phyloP scores from a whole-genome alignment of 1,284 basidiomycete genomes.

The Trametes hirsuta region DNA sequence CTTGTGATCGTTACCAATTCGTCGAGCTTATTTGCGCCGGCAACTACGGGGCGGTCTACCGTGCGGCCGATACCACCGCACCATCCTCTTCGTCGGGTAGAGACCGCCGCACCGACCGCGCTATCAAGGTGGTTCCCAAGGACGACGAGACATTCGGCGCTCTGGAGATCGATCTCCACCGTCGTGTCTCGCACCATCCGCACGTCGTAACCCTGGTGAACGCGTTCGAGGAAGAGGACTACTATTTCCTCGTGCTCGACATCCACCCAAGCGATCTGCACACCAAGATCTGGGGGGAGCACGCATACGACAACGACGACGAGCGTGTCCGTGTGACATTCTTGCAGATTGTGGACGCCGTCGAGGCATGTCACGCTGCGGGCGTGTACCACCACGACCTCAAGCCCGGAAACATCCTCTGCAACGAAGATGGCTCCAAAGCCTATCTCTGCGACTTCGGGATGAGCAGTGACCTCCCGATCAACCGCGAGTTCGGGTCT shows the following conservation, averaged over 20 bases:
- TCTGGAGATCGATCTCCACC: constrained; percentile 46
- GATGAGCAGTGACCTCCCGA: constrained; percentile 56
- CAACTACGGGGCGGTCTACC: constrained; percentile 37
- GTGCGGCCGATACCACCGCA: constrained; percentile 31
- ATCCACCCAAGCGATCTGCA: constrained; percentile 67
- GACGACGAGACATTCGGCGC: background rate
- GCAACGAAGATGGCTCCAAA: constrained; percentile 46
- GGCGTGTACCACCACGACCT: constrained; percentile 72
- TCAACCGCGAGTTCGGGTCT: constrained; percentile 54
- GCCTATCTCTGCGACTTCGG: constrained; percentile 73
- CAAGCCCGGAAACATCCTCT: constrained; percentile 78
- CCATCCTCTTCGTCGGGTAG: constrained; percentile 4
- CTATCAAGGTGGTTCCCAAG: constrained; percentile 34
- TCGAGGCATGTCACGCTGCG: constrained; percentile 60
- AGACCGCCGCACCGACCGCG: constrained; percentile 14
- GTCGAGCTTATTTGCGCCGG: constrained; percentile 33
- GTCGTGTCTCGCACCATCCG: constrained; percentile 55
- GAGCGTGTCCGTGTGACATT: constrained; percentile 53
- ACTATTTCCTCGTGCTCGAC: constrained; percentile 65
- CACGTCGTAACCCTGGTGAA: constrained; percentile 63
- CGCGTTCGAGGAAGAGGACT: constrained; percentile 58
- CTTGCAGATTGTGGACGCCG: constrained; percentile 65
- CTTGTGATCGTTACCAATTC: constrained; percentile 15
- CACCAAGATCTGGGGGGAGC: constrained; percentile 57
- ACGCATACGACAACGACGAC: constrained; percentile 52